phyloP scores from a whole-genome alignment of 2,329 filamentous ascomycete species.

The Epichloe sylvatica region DNA sequence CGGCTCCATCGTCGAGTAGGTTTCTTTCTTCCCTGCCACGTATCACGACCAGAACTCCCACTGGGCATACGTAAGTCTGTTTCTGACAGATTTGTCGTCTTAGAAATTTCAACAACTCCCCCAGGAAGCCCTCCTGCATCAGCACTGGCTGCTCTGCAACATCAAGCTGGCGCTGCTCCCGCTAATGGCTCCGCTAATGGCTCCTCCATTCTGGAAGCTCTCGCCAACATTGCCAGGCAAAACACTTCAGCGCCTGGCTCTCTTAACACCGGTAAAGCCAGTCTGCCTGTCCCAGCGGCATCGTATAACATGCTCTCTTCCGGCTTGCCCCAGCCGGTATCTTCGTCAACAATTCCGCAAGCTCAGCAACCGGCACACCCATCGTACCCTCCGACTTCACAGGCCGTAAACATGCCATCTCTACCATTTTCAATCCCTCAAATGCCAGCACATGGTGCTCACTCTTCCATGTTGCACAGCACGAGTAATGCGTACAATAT shows the following conservation, averaged over 20 bases:
- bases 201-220: constrained; percentile 58
- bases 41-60: background rate
- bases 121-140: constrained; percentile 44
- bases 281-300: constrained; percentile 27
- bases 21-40: constrained; percentile 10
- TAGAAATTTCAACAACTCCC: constrained; percentile 62
- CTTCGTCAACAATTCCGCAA: constrained; percentile 16
- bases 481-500: constrained; percentile 14
- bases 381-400: constrained; percentile 30
- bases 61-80: background rate
- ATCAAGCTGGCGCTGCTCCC: constrained; percentile 21
- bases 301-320: constrained; percentile 25
- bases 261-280: constrained; percentile 25
- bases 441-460: constrained; percentile 22
- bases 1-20: constrained; percentile 52
- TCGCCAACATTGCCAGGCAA: constrained; percentile 69
- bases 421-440: constrained; percentile 27
- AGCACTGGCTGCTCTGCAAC: constrained; percentile 26
- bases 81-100: constrained; percentile 3
- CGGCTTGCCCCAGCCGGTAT: constrained; percentile 18
- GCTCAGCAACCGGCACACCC: constrained; percentile 15
- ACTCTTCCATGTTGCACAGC: constrained; percentile 14
- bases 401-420: constrained; percentile 46
- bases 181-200: constrained; percentile 20
- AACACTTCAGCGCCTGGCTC: constrained; percentile 34